Conservation (phyloP, 139 green algal species). For the Coccomyxa sp. region DNA sequence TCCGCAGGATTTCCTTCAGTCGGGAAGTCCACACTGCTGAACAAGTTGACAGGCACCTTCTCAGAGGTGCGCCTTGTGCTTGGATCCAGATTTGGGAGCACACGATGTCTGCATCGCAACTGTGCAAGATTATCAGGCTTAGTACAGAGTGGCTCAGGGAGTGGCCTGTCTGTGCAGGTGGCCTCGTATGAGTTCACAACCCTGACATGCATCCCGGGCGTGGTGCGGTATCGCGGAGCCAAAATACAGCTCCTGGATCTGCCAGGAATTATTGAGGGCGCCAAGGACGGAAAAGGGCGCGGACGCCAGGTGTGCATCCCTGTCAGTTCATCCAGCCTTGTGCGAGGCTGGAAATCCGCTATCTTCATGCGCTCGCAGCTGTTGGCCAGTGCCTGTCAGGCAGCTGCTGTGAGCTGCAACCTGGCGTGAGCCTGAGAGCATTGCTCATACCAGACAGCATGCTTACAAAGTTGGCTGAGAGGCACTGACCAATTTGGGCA, state of each 20-base stretch:
- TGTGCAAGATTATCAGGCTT: no score
- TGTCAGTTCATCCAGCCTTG: no score
- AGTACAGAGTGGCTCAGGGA: no score
- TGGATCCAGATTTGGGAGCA: not conserved
- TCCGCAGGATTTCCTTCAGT: slow-evolving; percentile 92
- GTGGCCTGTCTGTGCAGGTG: no score
- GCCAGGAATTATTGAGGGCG: slow-evolving; percentile 97
- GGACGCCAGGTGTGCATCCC: slow-evolving; percentile 63
- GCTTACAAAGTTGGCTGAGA: not conserved
- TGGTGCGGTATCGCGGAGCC: slow-evolving; percentile 85
- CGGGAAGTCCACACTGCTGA: slow-evolving; percentile 97
- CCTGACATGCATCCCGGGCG: slow-evolving; percentile 92
- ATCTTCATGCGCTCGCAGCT: no score
- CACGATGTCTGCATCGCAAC: not conserved
- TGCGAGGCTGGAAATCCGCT: no score
- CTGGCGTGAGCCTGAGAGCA: no score
- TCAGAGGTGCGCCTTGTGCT: slow-evolving; percentile 86
- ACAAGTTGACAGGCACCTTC: slow-evolving; percentile 96
- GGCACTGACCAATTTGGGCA: no score
- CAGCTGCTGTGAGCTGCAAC: no score
- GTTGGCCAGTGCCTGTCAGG: no score
- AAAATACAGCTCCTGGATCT: slow-evolving; percentile 96
- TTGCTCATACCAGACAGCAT: no score
- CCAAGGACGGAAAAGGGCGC: slow-evolving; percentile 93
- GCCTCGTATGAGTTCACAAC: slow-evolving; percentile 98